phyloP scores from a whole-genome alignment of 768 basidiomycete species.

The Macrocybe gigantea region DNA sequence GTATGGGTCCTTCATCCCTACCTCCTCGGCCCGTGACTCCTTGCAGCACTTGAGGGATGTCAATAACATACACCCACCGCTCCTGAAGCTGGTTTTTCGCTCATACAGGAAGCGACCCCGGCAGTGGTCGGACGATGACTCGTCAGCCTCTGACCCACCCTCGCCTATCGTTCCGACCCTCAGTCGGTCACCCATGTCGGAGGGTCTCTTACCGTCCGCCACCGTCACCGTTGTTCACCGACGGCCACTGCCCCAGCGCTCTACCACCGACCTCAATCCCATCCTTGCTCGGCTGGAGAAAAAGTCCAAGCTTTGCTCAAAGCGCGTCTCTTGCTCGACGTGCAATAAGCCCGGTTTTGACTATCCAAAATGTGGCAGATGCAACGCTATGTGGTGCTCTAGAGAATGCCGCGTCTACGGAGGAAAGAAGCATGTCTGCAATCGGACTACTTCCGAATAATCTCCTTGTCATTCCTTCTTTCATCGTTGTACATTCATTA shows the following conservation, averaged over 20 bases:
- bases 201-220: slow-evolving; percentile 5
- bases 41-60: slow-evolving; percentile 7
- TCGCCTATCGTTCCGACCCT: slow-evolving; percentile 28
- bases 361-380: slow-evolving; percentile 58
- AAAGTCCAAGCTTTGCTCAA: slow-evolving; percentile 42
- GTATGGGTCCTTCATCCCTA: slow-evolving; percentile 17
- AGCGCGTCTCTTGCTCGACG: slow-evolving; percentile 36
- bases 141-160: slow-evolving; percentile 11
- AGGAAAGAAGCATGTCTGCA: slow-evolving; percentile 47
- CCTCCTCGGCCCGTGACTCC: slow-evolving; percentile 11
- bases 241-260: slow-evolving; percentile 8
- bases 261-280: slow-evolving; percentile 23
- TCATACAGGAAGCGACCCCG: slow-evolving; percentile 1
- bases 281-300: slow-evolving; percentile 46
- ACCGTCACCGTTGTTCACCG: slow-evolving; percentile 13
- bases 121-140: slow-evolving; percentile 12
- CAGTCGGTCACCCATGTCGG: slow-evolving; percentile 20
- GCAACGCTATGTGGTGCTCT: slow-evolving; percentile 59
- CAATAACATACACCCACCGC: too few relatives aligned
- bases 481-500: slow-evolving; percentile 1
- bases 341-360: slow-evolving; percentile 48
- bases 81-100: neutral
- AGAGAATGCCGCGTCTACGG: slow-evolving; percentile 50
- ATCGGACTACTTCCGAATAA: slow-evolving; percentile 1
- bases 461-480: neutral